These are phyloP conservation scores for Gossypium herbaceum DNA, from an alignment of 345 rosid species.

Conservation along the genomic window DNA sequence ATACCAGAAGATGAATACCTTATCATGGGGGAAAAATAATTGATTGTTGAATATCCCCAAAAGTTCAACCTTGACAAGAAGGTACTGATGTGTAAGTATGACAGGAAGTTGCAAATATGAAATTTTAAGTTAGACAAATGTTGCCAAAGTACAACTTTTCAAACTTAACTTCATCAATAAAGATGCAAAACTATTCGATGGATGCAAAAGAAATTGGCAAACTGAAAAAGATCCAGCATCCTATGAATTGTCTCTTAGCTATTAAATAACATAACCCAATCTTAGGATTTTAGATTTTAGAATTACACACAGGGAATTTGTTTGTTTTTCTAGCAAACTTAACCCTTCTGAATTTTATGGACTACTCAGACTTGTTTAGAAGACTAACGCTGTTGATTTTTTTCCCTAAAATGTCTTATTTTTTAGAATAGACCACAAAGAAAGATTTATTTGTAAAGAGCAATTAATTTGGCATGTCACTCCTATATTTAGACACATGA, in stretches of 20 bases:
- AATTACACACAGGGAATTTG: not conserved
- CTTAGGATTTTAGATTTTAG: not conserved
- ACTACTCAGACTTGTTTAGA: not conserved
- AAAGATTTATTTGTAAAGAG: not conserved
- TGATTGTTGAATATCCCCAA: constrained; percentile 96
- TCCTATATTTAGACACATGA: too few relatives aligned
- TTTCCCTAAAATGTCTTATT: not conserved
- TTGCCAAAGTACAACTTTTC: not conserved
- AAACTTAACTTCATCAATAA: not conserved
- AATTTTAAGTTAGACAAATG: constrained; percentile 17
- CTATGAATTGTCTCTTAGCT: not conserved
- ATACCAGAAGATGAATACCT: constrained; percentile 75
- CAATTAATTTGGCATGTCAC: not conserved
- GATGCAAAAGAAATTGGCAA: not conserved
- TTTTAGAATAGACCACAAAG: not conserved
- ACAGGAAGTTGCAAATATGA: not conserved
- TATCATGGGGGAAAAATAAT: constrained; percentile 87
- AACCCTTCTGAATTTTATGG: not conserved
- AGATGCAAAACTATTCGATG: not conserved
- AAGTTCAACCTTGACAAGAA: constrained; percentile 73
- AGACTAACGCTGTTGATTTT: not conserved
- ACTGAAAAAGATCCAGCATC: not conserved
- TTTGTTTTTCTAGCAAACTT: not conserved
- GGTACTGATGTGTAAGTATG: not conserved
- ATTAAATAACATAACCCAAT: not conserved